These are phyloP conservation scores for Cladophialophora exuberans DNA, from an alignment of 2,329 filamentous ascomycete genomes.

Conservation along the genomic window DNA sequence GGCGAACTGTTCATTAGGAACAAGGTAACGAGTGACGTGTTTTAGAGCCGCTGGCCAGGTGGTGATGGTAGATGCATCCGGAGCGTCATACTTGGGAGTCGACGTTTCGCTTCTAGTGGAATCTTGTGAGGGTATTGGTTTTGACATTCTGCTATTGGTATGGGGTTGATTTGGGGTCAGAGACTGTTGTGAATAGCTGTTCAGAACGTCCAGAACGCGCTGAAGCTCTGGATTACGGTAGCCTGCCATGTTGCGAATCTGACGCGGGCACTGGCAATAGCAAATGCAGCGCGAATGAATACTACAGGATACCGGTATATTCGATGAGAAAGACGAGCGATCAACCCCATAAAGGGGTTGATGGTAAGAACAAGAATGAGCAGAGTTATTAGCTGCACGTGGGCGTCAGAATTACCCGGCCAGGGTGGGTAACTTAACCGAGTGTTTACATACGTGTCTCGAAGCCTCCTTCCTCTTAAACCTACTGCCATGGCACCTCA, in stretches of 20 bases:
- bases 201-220: conserved; percentile 28
- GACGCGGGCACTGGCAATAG: neutral
- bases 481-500: too few relatives aligned
- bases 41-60: conserved; percentile 56
- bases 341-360: neutral
- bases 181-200: conserved; percentile 23
- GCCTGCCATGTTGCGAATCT: conserved; percentile 18
- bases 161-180: neutral
- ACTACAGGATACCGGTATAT: neutral
- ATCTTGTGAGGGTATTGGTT: neutral
- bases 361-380: neutral
- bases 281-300: neutral
- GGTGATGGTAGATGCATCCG: conserved; percentile 52
- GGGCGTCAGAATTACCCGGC: too few relatives aligned
- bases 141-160: neutral
- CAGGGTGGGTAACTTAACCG: too few relatives aligned
- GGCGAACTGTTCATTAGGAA: conserved; percentile 49
- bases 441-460: too few relatives aligned
- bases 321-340: neutral
- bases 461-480: too few relatives aligned
- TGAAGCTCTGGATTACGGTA: conserved; percentile 30
- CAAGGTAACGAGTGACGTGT: conserved; percentile 55
- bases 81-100: conserved; percentile 17
- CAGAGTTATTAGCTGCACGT: too few relatives aligned
- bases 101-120: conserved; percentile 19